phyloP scores from a whole-genome alignment of 805 yeast genomes.

The Ogataea trehaloabstinens region DNA sequence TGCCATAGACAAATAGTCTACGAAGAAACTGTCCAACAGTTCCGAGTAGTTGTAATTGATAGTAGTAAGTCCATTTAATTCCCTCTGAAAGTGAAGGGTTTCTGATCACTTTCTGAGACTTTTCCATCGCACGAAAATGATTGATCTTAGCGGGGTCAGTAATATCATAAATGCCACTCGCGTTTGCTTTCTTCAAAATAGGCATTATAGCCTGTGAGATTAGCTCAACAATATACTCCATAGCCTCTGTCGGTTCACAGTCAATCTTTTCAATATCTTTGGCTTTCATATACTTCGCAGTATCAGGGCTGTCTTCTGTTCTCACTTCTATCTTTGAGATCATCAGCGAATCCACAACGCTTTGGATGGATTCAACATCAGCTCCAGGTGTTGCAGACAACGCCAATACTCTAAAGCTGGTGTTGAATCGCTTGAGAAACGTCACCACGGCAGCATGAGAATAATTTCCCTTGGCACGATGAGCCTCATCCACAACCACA shows the following conservation, averaged over 20 bases:
- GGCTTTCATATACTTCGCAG: slow-evolving; percentile 70
- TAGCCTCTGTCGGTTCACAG: slow-evolving; percentile 53
- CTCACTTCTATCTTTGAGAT: slow-evolving; percentile 82
- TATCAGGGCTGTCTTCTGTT: slow-evolving; percentile 81
- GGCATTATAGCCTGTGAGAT: slow-evolving; percentile 69
- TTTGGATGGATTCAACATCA: slow-evolving; percentile 83
- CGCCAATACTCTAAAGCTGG: slow-evolving; percentile 74
- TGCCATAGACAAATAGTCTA: slow-evolving; percentile 77
- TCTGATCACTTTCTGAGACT: slow-evolving; percentile 53
- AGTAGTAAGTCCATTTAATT: slow-evolving; percentile 68
- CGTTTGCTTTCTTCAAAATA: slow-evolving; percentile 58
- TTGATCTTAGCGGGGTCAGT: slow-evolving; percentile 68
- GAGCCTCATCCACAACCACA: slow-evolving; percentile 93
- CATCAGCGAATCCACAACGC: slow-evolving; percentile 66
- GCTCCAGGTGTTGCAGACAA: slow-evolving; percentile 96
- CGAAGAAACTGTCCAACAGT: slow-evolving; percentile 71
- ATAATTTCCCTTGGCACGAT: slow-evolving; percentile 85
- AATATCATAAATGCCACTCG: slow-evolving; percentile 58
- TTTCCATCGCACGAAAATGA: slow-evolving; percentile 68
- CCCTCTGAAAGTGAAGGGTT: slow-evolving; percentile 64
- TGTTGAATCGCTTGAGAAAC: slow-evolving; percentile 58
- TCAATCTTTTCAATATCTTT: slow-evolving; percentile 60
- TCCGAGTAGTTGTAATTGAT: slow-evolving; percentile 58
- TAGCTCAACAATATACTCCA: slow-evolving; percentile 51
- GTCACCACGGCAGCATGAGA: slow-evolving; percentile 84